Conservation (phyloP, 495 filamentous ascomycete genomes). For the Penicillium daleae region DNA sequence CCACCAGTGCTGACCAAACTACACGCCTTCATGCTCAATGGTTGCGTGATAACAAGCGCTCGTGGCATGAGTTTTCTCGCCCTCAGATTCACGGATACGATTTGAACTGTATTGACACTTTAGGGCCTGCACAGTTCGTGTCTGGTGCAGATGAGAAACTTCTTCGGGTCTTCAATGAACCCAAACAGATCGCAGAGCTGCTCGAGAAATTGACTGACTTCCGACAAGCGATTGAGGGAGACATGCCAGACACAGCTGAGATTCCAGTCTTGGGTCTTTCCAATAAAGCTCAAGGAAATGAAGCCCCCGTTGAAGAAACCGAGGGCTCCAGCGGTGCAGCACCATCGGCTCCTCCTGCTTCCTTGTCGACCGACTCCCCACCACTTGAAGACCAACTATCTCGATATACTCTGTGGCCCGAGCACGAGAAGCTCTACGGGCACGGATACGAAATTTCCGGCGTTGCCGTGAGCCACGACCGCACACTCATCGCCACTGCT, state of each 20-base stretch:
- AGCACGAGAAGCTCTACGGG: slow-evolving; percentile 95
- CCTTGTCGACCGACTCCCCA: slow-evolving; percentile 62
- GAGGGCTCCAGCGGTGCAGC: slow-evolving; percentile 34
- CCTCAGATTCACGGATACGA: slow-evolving; percentile 99
- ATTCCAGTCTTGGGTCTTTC: slow-evolving; percentile 95
- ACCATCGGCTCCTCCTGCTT: slow-evolving; percentile 25
- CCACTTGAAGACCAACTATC: slow-evolving; percentile 88
- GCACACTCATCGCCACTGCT: slow-evolving; percentile 80
- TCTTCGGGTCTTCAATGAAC: slow-evolving; percentile 90
- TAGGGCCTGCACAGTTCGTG: slow-evolving; percentile 74
- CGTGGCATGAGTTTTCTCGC: slow-evolving; percentile 95
- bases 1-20: slow-evolving; percentile 90
- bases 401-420: slow-evolving; percentile 92
- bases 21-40: slow-evolving; percentile 91
- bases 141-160: slow-evolving; percentile 99
- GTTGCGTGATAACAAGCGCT: slow-evolving; percentile 54
- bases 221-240: slow-evolving; percentile 38
- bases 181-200: slow-evolving; percentile 76
- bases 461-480: slow-evolving; percentile 77
- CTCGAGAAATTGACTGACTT: slow-evolving; percentile 71
- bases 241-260: slow-evolving; percentile 82
- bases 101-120: slow-evolving; percentile 85
- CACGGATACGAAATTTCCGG: slow-evolving; percentile 98
- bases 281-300: slow-evolving; percentile 82
- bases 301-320: slow-evolving; percentile 52